Evolutionary conservation across 2,329 filamentous ascomycete genomes (phyloP), one percentile per base, ranked within the genome.

Genomic region (Pleomassaria siparia): DNA sequence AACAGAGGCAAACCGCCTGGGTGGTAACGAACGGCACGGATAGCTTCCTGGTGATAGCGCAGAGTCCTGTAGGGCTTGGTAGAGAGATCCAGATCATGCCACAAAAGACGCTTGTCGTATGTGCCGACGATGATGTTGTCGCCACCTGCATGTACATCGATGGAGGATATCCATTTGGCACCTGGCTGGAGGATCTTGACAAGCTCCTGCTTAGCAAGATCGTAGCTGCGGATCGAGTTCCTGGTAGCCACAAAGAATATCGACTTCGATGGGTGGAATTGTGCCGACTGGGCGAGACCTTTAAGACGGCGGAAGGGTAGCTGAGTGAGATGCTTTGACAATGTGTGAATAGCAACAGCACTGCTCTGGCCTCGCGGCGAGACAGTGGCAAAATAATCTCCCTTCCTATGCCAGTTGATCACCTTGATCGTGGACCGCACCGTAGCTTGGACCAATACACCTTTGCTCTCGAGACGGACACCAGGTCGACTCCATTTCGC

Each of bases 211-310:
- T 86, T 86, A 56, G 92, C 88, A 37, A 99, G 81, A 70, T 99
- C 94, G 74, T 99, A 99, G 64, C 89, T 88, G 47, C 94, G 88
- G 64, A 99, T 91, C 48, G 88, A 87, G 60, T 92, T 88, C 72
- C 96, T 91, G 10, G 95, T 97, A 2, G 94, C 94, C 46, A 99
- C 89, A 67, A 97, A 97, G 76, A 99, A 91, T 41, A 96, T 84
- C 0, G 94, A 91, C 58, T 91, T 87, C 32, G 86, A 89, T 2
- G 94, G 94, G 71, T 99, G 95, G 80, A 99, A 99, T 59, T 91
- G 89, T 4, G 91, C 91, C 1, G 88, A 87, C 72, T 97, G 92
- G 1, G 91, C 89, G 40, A 90, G 85, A 49, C 84, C 84, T 63
- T 84, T 84, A 54, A 86, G 72, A 48, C 82, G 81, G 51, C 89